Evolutionary conservation across 2,329 filamentous ascomycete genomes (phyloP).

Genomic region (Phialophora macrospora): DNA sequence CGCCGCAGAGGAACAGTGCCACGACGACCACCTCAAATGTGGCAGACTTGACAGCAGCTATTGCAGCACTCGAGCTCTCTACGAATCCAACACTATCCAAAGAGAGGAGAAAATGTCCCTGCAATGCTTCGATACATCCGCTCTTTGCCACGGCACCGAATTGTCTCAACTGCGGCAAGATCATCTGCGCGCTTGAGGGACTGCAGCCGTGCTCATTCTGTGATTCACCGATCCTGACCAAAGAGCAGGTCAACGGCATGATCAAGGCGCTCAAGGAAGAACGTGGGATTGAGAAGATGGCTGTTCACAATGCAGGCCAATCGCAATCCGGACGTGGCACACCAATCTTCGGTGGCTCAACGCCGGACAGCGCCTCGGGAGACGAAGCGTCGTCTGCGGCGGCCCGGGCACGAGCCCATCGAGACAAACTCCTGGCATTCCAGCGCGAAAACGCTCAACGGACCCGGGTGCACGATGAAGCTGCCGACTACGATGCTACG

Average conservation of each 20-base stretch:
- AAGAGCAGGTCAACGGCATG: conserved; percentile 80
- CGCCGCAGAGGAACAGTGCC: conserved; percentile 61
- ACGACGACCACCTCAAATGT: conserved; percentile 55
- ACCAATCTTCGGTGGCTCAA: conserved; percentile 42
- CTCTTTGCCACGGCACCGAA: conserved; percentile 91
- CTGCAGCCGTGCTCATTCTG: conserved; percentile 94
- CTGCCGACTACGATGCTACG: conserved; percentile 69
- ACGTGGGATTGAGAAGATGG: conserved; percentile 84
- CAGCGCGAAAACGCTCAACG: conserved; percentile 84
- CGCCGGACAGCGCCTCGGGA: conserved; percentile 42
- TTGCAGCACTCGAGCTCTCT: conserved; percentile 85
- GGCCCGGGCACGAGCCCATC: conserved; percentile 64
- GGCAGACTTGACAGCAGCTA: conserved; percentile 71
- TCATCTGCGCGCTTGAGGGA: conserved; percentile 92
- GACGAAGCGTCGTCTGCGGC: conserved; percentile 41
- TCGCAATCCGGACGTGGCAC: conserved; percentile 47
- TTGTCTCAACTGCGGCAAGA: conserved; percentile 89
- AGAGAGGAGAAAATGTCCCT: conserved; percentile 74
- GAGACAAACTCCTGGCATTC: conserved; percentile 79
- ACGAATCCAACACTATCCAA: conserved; percentile 77
- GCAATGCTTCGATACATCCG: conserved; percentile 84
- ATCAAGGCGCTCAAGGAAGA: conserved; percentile 82
- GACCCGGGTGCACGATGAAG: conserved; percentile 86
- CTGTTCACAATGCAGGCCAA: conserved; percentile 72
- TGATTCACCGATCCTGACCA: conserved; percentile 71